Base-by-base conservation (phyloP, 495 filamentous ascomycete genomes). In the Talaromyces stipitatus region DNA sequence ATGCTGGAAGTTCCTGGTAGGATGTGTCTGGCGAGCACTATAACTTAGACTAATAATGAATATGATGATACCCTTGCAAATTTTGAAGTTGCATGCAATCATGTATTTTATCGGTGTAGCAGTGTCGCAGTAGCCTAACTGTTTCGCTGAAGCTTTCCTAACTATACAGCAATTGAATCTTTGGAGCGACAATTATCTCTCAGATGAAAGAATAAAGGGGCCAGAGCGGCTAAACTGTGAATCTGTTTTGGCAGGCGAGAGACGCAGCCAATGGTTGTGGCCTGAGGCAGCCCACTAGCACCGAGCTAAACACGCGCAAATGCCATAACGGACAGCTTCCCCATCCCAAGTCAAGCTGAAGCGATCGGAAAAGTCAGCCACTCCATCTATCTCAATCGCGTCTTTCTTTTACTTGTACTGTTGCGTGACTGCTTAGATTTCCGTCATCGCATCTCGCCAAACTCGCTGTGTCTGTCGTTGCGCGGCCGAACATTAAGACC, bases 321-420 rank as follows among this genome's bases (percentile, higher is more conserved):
- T 51, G 45, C 45, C 48, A 29, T 8, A 29, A 50, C 47, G 6
- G n/a, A 51, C 24, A 51, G 48, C 48, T 51, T 51, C 48, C 48
- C 48, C 48, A 51, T 51, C 27, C 5, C 38, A 45, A n/a, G n/a
- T 9, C 38, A 7, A 7, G 7, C 30, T 48, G 22, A 48, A 48
- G 12, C 20, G 14, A 5, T 30, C 48, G 24, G 48, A 28, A 51
- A 51, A 51, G 27, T 30, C 43, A 47, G 24, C 43, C 43, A 14
- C 43, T 20, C 18, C 18, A 47, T 10, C 12, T 26, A 4, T 26
- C 18, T 26, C 43, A 47, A 47, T 18, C 36, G 18, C 6, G 18
- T 14, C n/a, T 16, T 8, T 16, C 12, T n/a, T n/a, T n/a, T 14
- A 20, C 36, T 41, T 20, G 16, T 36, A 41, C 18, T 16, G 36